Evolutionary conservation across 257 asterid genomes (phyloP).

Genomic region (Ilex asprella): DNA sequence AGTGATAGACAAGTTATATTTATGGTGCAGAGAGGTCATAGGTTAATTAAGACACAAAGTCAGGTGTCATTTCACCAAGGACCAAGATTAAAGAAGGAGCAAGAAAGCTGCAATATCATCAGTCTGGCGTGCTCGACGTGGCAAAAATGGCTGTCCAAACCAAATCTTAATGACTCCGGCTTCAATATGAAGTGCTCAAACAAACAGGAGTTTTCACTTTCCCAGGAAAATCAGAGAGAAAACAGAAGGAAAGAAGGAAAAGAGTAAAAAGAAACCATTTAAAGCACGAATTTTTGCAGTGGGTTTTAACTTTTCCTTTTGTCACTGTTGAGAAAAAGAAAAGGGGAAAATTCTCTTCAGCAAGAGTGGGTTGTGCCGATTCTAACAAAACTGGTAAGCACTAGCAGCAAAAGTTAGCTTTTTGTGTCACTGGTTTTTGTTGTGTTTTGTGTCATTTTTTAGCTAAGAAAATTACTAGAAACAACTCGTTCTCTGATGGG

Average conservation of each 20-base stretch:
- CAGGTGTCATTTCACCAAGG: not conserved
- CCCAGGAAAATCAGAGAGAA: constrained; percentile 10
- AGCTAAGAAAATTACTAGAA: constrained; percentile 6
- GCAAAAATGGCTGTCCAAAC: constrained; percentile 31
- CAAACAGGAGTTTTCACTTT: constrained; percentile 20
- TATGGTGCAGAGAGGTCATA: not conserved
- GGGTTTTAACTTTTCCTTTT: constrained; percentile 18
- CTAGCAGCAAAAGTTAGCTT: constrained; percentile 35
- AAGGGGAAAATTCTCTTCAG: constrained; percentile 17
- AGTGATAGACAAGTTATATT: constrained; percentile 16
- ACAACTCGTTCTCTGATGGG: constrained; percentile 16
- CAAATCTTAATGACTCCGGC: constrained; percentile 18
- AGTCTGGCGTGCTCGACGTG: constrained; percentile 50
- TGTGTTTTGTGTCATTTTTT: not conserved
- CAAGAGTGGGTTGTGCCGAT: constrained; percentile 28
- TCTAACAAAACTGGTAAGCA: constrained; percentile 46
- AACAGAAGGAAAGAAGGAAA: not conserved
- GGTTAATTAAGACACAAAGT: not conserved
- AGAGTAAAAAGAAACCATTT: not conserved
- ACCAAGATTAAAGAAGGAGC: constrained; percentile 5
- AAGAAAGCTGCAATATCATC: constrained; percentile 36
- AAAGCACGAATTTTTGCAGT: constrained; percentile 5
- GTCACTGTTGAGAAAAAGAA: constrained; percentile 29
- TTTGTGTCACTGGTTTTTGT: not conserved
- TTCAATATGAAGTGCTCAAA: constrained; percentile 12